These are phyloP conservation scores for Scutellaria minor DNA, from an alignment of 257 asterid genomes.

Conservation along the genomic window DNA sequence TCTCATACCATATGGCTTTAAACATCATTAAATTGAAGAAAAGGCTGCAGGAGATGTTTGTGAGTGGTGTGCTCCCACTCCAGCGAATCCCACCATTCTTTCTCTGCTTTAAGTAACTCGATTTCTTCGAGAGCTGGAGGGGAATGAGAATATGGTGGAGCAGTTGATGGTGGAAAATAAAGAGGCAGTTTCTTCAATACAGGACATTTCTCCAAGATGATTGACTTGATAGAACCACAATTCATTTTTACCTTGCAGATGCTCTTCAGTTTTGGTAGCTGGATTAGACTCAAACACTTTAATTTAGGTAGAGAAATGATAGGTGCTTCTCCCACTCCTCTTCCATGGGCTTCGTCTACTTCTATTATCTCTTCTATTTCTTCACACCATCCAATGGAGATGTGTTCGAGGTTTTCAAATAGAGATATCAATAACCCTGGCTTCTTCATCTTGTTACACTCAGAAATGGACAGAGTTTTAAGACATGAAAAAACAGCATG, in stretches of 20 bases:
- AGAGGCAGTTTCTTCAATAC: too few relatives aligned
- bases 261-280: conserved; percentile 33
- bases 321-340: not conserved
- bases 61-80: too few relatives aligned
- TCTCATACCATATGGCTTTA: too few relatives aligned
- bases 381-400: conserved; percentile 6
- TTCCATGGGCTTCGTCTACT: not conserved
- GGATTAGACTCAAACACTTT: not conserved
- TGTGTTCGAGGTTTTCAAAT: conserved; percentile 18
- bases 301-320: conserved; percentile 29
- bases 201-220: too few relatives aligned
- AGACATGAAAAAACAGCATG: conserved; percentile 30
- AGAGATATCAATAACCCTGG: conserved; percentile 17
- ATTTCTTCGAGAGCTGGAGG: too few relatives aligned
- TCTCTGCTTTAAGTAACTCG: too few relatives aligned
- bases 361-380: conserved; percentile 31
- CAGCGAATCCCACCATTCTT: too few relatives aligned
- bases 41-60: too few relatives aligned
- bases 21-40: too few relatives aligned
- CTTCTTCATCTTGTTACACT: conserved; percentile 31
- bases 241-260: conserved; percentile 13
- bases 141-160: too few relatives aligned
- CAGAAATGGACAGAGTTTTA: not conserved
- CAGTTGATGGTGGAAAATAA: too few relatives aligned
- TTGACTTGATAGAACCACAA: too few relatives aligned